Conservation (phyloP, 179 eudicot species). For the Vitellaria paradoxa region DNA sequence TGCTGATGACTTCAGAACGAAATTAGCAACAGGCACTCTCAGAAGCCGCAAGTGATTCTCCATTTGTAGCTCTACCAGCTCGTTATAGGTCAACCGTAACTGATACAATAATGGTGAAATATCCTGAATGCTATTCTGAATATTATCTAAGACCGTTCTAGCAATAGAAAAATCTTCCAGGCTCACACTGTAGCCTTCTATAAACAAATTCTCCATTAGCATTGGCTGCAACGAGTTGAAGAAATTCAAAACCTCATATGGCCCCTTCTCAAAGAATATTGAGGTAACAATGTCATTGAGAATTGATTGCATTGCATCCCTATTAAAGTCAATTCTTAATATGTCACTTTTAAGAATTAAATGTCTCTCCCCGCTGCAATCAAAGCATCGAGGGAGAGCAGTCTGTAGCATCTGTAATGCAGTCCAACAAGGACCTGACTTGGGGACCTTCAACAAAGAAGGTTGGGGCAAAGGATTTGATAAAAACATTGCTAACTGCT, state of each 20-base stretch:
- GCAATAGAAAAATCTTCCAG: constrained; percentile 61
- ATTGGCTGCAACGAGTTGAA: constrained; percentile 78
- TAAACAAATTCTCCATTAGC: constrained; percentile 72
- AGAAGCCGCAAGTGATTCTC: constrained; percentile 48
- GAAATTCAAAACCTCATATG: constrained; percentile 62
- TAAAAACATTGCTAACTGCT: constrained; percentile 77
- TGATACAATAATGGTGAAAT: constrained; percentile 46
- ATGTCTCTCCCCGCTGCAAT: constrained; percentile 61
- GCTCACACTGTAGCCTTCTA: constrained; percentile 78
- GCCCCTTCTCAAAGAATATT: constrained; percentile 69
- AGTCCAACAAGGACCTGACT: constrained; percentile 69
- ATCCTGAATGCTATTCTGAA: constrained; percentile 44
- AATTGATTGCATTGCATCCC: constrained; percentile 57
- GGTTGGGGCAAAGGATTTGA: constrained; percentile 52
- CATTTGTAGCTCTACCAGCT: constrained; percentile 58
- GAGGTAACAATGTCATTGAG: constrained; percentile 66
- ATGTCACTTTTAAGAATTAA: constrained; percentile 55
- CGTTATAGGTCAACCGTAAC: constrained; percentile 52
- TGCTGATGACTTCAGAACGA: constrained; percentile 59
- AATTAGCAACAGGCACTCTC: constrained; percentile 49
- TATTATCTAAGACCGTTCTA: constrained; percentile 28
- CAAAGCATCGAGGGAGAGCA: constrained; percentile 64
- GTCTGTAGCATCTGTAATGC: constrained; percentile 72
- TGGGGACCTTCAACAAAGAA: constrained; percentile 44
- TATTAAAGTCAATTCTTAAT: constrained; percentile 47